A percentile compares a stretch with the other conserved stretches of the same genome.
phyloP scores from a whole-genome alignment of 176 grass and related monocot genomes.

The Leersia perrieri region DNA sequence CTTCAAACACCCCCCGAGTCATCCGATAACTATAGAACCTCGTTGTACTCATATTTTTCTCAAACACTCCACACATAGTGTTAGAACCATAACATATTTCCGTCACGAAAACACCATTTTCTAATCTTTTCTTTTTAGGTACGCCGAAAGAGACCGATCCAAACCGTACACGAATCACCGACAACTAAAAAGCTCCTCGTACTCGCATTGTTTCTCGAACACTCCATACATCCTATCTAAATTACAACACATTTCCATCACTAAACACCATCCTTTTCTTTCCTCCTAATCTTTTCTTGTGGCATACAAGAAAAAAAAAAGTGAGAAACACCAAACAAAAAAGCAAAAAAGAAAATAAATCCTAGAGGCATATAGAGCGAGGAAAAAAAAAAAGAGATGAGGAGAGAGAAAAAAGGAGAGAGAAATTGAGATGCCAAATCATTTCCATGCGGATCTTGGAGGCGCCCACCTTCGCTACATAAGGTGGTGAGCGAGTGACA shows the following conservation, averaged over 20 bases:
- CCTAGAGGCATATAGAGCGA: background rate
- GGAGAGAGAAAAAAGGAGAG: background rate
- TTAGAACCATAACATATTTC: background rate
- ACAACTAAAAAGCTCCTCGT: too few relatives aligned
- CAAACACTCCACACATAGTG: background rate
- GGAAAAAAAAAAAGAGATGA: background rate
- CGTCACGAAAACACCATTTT: background rate
- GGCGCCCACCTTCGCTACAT: slow-evolving; percentile 21
- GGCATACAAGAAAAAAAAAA: background rate
- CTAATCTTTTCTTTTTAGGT: background rate
- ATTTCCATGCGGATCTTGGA: slow-evolving; percentile 45
- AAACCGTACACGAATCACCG: too few relatives aligned
- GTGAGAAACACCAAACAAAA: background rate
- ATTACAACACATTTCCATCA: background rate
- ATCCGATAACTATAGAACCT: background rate
- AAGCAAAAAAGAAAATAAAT: background rate
- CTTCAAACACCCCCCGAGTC: too few relatives aligned
- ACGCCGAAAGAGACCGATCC: too few relatives aligned
- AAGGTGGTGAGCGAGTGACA: slow-evolving; percentile 17
- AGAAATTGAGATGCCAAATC: slow-evolving; percentile 40
- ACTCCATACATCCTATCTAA: background rate
- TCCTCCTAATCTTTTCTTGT: background rate
- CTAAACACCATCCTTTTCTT: background rate
- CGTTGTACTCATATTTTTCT: background rate
- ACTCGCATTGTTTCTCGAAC: background rate